Conservation (phyloP, 345 rosid genomes). For the Garcia nutans region DNA sequence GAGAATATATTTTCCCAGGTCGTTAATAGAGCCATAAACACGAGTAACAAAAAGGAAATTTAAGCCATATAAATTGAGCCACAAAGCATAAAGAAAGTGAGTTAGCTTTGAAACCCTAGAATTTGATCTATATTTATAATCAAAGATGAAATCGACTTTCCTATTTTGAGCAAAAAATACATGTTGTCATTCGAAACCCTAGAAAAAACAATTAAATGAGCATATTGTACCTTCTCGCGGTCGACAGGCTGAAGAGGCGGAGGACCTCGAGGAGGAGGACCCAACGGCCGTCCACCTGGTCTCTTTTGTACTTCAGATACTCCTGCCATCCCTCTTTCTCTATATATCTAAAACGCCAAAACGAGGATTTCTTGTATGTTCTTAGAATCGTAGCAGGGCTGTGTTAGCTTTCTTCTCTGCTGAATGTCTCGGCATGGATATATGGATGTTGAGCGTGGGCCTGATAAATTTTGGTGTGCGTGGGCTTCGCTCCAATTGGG, state of each 20-base stretch:
- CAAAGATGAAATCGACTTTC: not conserved
- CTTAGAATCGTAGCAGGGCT: not conserved
- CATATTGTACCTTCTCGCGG: conserved; percentile 67
- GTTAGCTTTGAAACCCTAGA: too few relatives aligned
- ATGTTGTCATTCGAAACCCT: conserved; percentile 25
- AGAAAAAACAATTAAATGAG: conserved; percentile 3
- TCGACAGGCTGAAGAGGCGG: conserved; percentile 73
- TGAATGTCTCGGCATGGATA: not conserved
- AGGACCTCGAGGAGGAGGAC: conserved; percentile 54
- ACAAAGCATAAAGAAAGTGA: not conserved
- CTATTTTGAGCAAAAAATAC: too few relatives aligned
- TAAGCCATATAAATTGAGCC: too few relatives aligned
- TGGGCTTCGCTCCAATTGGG: too few relatives aligned
- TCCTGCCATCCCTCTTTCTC: conserved; percentile 51
- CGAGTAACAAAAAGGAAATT: not conserved
- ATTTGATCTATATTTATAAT: not conserved
- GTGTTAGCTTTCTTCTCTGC: too few relatives aligned
- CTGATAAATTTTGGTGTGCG: too few relatives aligned
- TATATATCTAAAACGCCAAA: not conserved
- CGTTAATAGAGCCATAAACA: not conserved
- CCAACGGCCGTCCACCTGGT: conserved; percentile 55
- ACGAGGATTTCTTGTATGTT: not conserved
- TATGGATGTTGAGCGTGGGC: not conserved
- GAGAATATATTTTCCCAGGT: not conserved
- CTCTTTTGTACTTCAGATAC: conserved; percentile 52